Percentiles rank a stretch among this genome's conserved stretches.
phyloP scores from a whole-genome alignment of 1,284 basidiomycete species.

The Paramarasmius palmivorus region DNA sequence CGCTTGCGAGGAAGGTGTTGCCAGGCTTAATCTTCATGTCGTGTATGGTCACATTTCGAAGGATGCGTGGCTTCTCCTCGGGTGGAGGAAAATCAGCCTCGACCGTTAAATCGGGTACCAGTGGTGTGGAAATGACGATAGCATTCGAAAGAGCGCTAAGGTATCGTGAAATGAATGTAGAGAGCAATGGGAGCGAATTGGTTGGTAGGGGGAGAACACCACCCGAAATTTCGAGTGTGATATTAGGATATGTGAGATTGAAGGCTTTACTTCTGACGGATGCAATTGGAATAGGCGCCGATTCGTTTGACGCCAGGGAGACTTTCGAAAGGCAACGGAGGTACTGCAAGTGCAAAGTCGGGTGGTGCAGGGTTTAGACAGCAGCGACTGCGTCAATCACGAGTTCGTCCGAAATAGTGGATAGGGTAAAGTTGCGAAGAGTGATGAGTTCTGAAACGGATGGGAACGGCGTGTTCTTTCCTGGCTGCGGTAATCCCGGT shows the following conservation, averaged over 20 bases:
- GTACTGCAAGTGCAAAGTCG: slow-evolving; percentile 47
- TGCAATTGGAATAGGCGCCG: slow-evolving; percentile 45
- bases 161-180: slow-evolving; percentile 61
- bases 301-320: slow-evolving; percentile 40
- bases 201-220: slow-evolving; percentile 55
- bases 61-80: slow-evolving; percentile 56
- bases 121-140: slow-evolving; percentile 56
- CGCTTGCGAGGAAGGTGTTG: slow-evolving; percentile 59
- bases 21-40: slow-evolving; percentile 72
- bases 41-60: slow-evolving; percentile 68
- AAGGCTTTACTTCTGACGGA: slow-evolving; percentile 56
- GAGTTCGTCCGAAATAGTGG: slow-evolving; percentile 45
- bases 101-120: slow-evolving; percentile 48
- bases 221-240: slow-evolving; percentile 59
- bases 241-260: slow-evolving; percentile 63
- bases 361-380: slow-evolving; percentile 56
- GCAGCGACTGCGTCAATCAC: slow-evolving; percentile 56
- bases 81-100: slow-evolving; percentile 64
- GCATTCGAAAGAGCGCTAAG: slow-evolving; percentile 55
- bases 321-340: slow-evolving; percentile 62
- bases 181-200: slow-evolving; percentile 48
- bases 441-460: slow-evolving; percentile 58
- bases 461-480: slow-evolving; percentile 50
- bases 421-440: slow-evolving; percentile 56
- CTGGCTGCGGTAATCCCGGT: slow-evolving; percentile 66